Evolutionary conservation across 441 rosid species (phyloP).

Genomic region (Bocquillonia castaneifolia): DNA sequence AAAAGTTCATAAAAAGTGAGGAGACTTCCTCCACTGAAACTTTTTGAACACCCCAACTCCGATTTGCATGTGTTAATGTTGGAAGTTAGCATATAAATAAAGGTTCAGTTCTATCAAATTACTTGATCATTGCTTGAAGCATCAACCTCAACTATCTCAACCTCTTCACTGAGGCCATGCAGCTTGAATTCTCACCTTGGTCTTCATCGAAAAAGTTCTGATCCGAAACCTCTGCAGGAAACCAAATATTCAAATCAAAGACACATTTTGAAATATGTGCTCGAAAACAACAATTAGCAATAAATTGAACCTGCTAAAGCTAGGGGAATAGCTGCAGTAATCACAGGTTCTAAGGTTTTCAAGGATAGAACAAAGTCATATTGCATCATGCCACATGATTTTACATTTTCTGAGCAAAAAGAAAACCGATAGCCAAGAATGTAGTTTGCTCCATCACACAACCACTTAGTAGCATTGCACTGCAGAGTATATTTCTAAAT

Average conservation of each 20-base stretch:
- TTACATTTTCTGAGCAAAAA: background rate
- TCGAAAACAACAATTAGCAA: background rate
- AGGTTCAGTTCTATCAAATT: conserved; percentile 10
- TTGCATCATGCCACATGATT: background rate
- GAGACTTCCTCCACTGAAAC: background rate
- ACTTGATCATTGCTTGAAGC: conserved; percentile 34
- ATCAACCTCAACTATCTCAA: conserved; percentile 23
- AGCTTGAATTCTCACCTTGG: conserved; percentile 25
- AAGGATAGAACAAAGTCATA: background rate
- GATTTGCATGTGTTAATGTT: background rate
- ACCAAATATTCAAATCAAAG: conserved; percentile 4
- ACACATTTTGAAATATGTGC: background rate
- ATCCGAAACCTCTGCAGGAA: conserved; percentile 58
- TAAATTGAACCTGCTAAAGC: conserved; percentile 6
- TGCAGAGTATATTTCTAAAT: background rate
- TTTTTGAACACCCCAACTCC: background rate
- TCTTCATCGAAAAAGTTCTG: conserved; percentile 67
- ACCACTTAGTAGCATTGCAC: background rate
- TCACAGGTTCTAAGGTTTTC: background rate
- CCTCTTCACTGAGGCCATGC: conserved; percentile 25
- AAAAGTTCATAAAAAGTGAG: background rate
- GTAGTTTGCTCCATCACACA: background rate
- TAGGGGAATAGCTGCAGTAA: background rate
- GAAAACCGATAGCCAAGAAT: background rate
- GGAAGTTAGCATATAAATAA: background rate